A percentile compares a stretch with the other conserved stretches of the same genome.
phyloP scores from a whole-genome alignment of 768 basidiomycete species.

The Phanerochaete carnosa region DNA sequence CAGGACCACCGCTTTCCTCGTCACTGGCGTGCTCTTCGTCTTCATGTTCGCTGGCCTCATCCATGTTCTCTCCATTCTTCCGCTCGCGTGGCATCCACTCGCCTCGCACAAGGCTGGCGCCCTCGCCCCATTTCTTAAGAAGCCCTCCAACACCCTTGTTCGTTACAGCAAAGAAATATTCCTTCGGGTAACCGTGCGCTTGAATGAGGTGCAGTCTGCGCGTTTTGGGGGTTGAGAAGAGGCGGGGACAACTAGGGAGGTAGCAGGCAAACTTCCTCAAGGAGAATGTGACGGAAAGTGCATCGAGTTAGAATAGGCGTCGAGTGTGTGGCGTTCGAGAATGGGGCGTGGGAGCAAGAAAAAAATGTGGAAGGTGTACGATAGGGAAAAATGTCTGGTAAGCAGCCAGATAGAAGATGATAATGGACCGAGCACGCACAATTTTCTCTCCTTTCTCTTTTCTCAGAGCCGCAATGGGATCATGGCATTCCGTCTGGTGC shows the following conservation, averaged over 20 bases:
- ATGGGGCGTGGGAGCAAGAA: neutral
- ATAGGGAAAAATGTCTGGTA: neutral
- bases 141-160: conserved; percentile 88
- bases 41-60: conserved; percentile 22
- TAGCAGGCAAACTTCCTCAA: conserved; percentile 80
- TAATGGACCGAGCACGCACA: conserved; percentile 40
- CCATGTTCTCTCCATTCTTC: conserved; percentile 23
- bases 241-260: conserved; percentile 51
- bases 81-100: conserved; percentile 58
- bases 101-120: conserved; percentile 73
- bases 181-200: conserved; percentile 79
- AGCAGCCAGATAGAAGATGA: neutral
- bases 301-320: too few relatives aligned
- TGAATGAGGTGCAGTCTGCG: conserved; percentile 81
- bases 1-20: neutral
- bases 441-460: conserved; percentile 85
- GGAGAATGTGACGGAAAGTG: too few relatives aligned
- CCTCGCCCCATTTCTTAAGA: conserved; percentile 78
- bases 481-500: conserved; percentile 88
- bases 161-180: conserved; percentile 89
- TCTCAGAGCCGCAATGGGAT: conserved; percentile 73
- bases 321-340: neutral
- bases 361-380: neutral
- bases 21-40: conserved; percentile 19
- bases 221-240: conserved; percentile 70